Conservation (phyloP, 228 moss, liverwort and hornwort genomes). For the Sphagnum magellanicum region DNA sequence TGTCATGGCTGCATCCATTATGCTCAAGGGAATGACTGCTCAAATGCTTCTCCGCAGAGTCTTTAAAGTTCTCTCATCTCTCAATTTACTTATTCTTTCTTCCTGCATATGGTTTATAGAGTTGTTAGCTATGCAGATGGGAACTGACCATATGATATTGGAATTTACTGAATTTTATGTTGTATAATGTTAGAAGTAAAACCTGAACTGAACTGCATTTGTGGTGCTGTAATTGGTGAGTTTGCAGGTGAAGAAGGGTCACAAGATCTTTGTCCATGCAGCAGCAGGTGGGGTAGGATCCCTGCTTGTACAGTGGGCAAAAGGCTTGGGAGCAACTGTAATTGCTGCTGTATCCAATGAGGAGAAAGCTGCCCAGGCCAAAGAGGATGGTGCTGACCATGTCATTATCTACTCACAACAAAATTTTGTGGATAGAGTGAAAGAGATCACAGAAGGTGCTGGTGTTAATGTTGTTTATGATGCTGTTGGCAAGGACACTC, state of each 20-base stretch:
- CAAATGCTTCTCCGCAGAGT: constrained; percentile 36
- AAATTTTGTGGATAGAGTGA: constrained; percentile 57
- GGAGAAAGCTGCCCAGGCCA: constrained; percentile 62
- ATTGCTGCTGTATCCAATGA: constrained; percentile 74
- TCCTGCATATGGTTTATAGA: too few species aligned
- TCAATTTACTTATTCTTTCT: too few species aligned
- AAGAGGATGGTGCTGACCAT: constrained; percentile 79
- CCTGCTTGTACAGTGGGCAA: constrained; percentile 75
- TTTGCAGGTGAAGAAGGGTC: constrained; percentile 65
- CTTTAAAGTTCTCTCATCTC: constrained; percentile 42
- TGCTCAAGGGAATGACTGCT: constrained; percentile 72
- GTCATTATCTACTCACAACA: constrained; percentile 68
- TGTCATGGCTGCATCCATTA: constrained; percentile 54
- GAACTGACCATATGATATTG: too few species aligned
- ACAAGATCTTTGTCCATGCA: constrained; percentile 72
- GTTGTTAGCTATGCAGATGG: too few species aligned
- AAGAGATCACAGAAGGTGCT: constrained; percentile 63
- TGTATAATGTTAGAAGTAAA: too few species aligned
- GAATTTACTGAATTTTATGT: too few species aligned
- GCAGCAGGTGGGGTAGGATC: constrained; percentile 88
- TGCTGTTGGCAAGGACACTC: constrained; percentile 77
- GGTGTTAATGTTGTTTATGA: constrained; percentile 82
- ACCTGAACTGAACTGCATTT: too few species aligned
- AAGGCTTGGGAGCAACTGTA: constrained; percentile 66
- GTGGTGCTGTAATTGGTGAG: background rate